These are phyloP conservation scores for Alternaria ethzedia DNA, from an alignment of 2,329 filamentous ascomycete species.

Conservation along the genomic window DNA sequence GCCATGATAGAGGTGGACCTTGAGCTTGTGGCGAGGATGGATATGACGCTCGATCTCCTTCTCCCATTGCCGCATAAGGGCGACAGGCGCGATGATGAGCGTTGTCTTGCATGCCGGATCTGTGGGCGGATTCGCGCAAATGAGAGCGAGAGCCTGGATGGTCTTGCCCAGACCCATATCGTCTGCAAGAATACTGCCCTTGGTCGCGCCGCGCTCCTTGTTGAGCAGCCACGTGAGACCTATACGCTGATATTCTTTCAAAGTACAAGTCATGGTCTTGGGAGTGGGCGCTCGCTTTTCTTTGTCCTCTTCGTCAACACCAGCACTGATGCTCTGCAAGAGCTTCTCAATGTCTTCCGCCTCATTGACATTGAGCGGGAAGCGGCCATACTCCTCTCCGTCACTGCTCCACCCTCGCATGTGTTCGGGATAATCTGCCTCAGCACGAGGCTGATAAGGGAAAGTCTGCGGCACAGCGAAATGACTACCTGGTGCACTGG, in stretches of 20 bases:
- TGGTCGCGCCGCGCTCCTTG: constrained; percentile 73
- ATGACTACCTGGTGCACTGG: constrained; percentile 17
- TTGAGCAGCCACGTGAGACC: constrained; percentile 78
- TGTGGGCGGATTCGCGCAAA: constrained; percentile 69
- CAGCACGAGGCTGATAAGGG: neutral
- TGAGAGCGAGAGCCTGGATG: constrained; percentile 74
- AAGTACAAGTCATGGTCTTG: constrained; percentile 67
- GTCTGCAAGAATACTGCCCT: constrained; percentile 71
- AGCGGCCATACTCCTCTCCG: constrained; percentile 21
- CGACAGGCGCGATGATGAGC: constrained; percentile 81
- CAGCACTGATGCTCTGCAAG: constrained; percentile 38
- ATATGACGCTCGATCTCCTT: constrained; percentile 77
- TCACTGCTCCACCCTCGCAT: constrained; percentile 13
- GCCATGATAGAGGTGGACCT: constrained; percentile 73
- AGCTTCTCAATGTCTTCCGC: constrained; percentile 37
- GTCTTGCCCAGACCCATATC: constrained; percentile 84
- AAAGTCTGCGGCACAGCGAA: constrained; percentile 19
- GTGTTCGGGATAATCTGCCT: neutral
- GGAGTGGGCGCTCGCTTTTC: constrained; percentile 73
- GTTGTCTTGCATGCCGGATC: constrained; percentile 71
- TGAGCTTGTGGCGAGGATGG: constrained; percentile 63
- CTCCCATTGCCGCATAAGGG: constrained; percentile 83
- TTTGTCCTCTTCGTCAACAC: constrained; percentile 40
- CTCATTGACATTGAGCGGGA: constrained; percentile 21
- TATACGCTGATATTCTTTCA: constrained; percentile 84